Conservation (phyloP, 306 rosid genomes). For the Begonia peltatifolia region DNA sequence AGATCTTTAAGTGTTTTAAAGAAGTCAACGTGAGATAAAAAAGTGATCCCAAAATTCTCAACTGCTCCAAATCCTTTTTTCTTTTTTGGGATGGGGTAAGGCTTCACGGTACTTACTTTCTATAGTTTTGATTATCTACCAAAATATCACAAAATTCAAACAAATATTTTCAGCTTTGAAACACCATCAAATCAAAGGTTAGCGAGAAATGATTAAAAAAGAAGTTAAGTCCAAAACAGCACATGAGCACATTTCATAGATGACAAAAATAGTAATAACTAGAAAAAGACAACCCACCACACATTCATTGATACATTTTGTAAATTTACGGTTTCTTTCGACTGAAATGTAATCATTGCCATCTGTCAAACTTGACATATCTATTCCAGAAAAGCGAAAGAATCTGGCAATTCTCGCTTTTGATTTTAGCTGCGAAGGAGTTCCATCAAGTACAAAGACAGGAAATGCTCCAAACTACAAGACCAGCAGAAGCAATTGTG, state of each 20-base stretch:
- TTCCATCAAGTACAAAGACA: slow-evolving; percentile 74
- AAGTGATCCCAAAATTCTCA: too few relatives aligned
- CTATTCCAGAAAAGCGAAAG: slow-evolving; percentile 54
- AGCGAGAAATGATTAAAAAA: too few relatives aligned
- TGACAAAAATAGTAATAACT: slow-evolving; percentile 8
- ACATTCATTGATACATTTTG: slow-evolving; percentile 59
- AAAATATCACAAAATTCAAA: too few relatives aligned
- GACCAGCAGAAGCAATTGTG: slow-evolving; percentile 7
- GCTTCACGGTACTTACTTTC: too few relatives aligned
- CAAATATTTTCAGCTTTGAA: slow-evolving; percentile 3
- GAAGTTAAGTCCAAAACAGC: too few relatives aligned
- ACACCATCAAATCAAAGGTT: slow-evolving; percentile 9
- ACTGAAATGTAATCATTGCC: slow-evolving; percentile 43
- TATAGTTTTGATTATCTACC: too few relatives aligned
- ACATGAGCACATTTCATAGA: background rate
- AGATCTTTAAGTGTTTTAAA: too few relatives aligned
- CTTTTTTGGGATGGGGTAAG: too few relatives aligned
- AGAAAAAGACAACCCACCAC: slow-evolving; percentile 36
- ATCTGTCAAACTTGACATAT: slow-evolving; percentile 34
- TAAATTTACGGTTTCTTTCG: slow-evolving; percentile 49
- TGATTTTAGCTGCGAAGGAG: slow-evolving; percentile 68
- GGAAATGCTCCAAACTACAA: slow-evolving; percentile 87
- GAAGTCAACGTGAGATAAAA: too few relatives aligned
- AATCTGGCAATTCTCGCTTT: slow-evolving; percentile 54
- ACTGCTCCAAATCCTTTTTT: too few relatives aligned